Evolutionary conservation across 306 rosid genomes (phyloP).

Genomic region (Hippophae tibetana): DNA sequence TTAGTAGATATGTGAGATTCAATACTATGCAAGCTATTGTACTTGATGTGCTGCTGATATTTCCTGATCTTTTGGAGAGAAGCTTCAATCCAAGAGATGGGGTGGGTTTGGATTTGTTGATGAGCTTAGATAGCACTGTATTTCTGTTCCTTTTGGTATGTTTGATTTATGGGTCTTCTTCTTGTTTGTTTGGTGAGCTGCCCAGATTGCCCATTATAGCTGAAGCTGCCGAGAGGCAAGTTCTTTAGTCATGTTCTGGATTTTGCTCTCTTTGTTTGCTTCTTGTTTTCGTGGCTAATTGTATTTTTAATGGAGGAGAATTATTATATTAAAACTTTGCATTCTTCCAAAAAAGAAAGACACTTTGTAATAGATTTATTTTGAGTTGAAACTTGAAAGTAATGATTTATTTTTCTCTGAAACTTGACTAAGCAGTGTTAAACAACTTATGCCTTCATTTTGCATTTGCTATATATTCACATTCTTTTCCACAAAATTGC

Average conservation of each 20-base stretch:
- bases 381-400: no score
- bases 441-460: no score
- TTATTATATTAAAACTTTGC: no score
- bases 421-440: no score
- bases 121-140: slow-evolving; percentile 93
- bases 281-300: slow-evolving; percentile 12
- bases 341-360: no score
- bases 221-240: slow-evolving; percentile 95
- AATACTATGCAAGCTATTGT: slow-evolving; percentile 95
- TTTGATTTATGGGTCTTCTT: slow-evolving; percentile 78
- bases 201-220: slow-evolving; percentile 95
- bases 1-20: slow-evolving; percentile 87
- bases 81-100: slow-evolving; percentile 76
- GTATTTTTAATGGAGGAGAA: not conserved
- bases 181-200: slow-evolving; percentile 76
- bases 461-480: no score
- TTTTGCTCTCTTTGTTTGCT: not conserved
- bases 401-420: no score
- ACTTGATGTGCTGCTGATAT: slow-evolving; percentile 80
- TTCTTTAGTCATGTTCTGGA: slow-evolving; percentile 36
- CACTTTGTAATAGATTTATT: no score
- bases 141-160: slow-evolving; percentile 72
- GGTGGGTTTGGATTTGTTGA: slow-evolving; percentile 71
- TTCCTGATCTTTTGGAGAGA: slow-evolving; percentile 82
- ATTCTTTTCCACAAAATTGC: no score